Base-by-base conservation (phyloP, 805 yeast species). In the baker's yeast (Saccharomyces cerevisiae) region DNA sequence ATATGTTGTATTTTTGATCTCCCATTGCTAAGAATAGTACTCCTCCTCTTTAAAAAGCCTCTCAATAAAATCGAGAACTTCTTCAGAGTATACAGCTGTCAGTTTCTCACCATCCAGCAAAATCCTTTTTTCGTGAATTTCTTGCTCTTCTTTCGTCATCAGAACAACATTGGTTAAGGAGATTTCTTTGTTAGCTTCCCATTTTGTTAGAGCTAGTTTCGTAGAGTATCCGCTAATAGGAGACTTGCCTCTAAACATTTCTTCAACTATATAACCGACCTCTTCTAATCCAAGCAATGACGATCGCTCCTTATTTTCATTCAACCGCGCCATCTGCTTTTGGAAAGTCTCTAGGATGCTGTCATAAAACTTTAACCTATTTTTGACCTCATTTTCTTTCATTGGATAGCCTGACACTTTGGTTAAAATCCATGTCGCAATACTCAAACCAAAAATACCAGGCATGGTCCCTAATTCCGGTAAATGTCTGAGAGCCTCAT, bases 391-490 rank as follows among this genome's bases (percentile, higher is more conserved):
- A 46, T 87, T 79, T 49, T 92, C 90, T 57, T 91, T 96, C 26
- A 83, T 80, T 14, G 90, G 89, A 66, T 91, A 91, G 0, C 90
- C 96, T 1, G 92, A 82, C 9, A 88, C 81, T 1, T 77, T 68
- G 2, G 92, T 85, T 29, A 91, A 70, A 24, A 90, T 72, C 68
- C 85, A 83, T 1, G 96, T 84, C 3, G 95, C 91, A 52, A 90
- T 78, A 0, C 94, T 79, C 43, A 90, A 76, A 0, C 97, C 97
- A 72, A 91, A 91, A 73, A 89, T 83, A 1, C 90, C 96, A 1
- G 97, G 97, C 83, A 91, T 81, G 0, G 97, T 87, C 2, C 97
- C 96, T 57, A 90, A 72, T 0, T 91, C 97, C 0, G 97, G 97
- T 55, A 90, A 76, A 48, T 90, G 89, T 59, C 97, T 77, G 11